Evolutionary conservation across 495 filamentous ascomycete genomes (phyloP).

Genomic region (Penicillium steckii): DNA sequence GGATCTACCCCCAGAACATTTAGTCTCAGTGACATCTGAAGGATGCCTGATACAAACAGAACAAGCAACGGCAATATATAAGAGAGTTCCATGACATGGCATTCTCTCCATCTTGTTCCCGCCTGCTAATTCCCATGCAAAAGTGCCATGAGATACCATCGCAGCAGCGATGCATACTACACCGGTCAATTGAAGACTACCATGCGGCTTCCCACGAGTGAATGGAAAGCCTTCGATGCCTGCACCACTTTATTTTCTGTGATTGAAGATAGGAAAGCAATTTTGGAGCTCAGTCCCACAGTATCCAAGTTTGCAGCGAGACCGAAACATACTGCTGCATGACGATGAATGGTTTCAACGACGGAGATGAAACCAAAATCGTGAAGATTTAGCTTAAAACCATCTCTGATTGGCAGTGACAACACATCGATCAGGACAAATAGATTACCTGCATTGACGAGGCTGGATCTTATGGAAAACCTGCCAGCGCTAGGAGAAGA

Average conservation of each 20-base stretch:
- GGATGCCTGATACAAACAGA: conserved; percentile 19
- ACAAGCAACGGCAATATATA: conserved; percentile 7
- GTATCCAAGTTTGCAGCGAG: no score
- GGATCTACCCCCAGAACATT: conserved; percentile 8
- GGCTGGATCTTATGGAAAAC: no score
- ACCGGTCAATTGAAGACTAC: conserved; percentile 34
- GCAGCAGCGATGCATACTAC: conserved; percentile 31
- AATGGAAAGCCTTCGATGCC: conserved; percentile 24
- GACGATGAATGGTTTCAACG: no score
- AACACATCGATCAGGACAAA: no score
- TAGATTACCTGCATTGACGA: no score
- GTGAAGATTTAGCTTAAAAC: no score
- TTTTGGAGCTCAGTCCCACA: no score
- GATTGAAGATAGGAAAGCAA: conserved; percentile 2
- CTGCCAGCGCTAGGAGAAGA: no score
- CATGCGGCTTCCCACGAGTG: conserved; percentile 30
- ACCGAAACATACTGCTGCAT: no score
- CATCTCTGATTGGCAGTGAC: no score
- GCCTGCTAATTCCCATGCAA: conserved; percentile 20
- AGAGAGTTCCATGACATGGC: conserved; percentile 14
- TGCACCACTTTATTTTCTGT: background rate
- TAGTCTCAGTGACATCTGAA: conserved; percentile 20
- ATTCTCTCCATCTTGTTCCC: background rate
- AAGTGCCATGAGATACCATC: conserved; percentile 23
- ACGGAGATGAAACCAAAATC: no score